Evolutionary conservation across 2,329 filamentous ascomycete genomes (phyloP), one percentile per base, ranked within the genome.

Genomic region (Trichoderma atroviride): DNA sequence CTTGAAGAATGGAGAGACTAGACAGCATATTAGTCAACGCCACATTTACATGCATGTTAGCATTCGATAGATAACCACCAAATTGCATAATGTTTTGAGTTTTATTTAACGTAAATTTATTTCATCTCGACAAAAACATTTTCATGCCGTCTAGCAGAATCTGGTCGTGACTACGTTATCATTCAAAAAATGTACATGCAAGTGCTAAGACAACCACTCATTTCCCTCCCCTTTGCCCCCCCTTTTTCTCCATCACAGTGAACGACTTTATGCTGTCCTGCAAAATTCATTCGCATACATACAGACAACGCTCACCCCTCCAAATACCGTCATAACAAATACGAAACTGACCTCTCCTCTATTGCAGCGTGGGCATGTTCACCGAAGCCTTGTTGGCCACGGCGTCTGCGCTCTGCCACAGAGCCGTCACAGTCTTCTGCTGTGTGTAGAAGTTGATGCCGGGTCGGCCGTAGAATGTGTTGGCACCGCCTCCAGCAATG

Each of bases 371-470:
- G n/a, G 95, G 95, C 95, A 98, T 98, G 71, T 92, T 87, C 13
- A 96, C 93, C 76, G 90, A 89, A 19, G 94, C 94, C 87, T 94
- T 95, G 74, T 90, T 92, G 68, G 89, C 90, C 60, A 96, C 87
- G 0, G 93, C 94, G 82, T 97, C 94, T 76, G 94, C 89, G 71
- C 87, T 89, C 77, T 89, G 89, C 96, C 96, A 99, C 79, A 96
- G 83, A 74, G 93, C 91, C 65, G 96, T 99, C 60, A 99, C 96
- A 3, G 96, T 99, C 92, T 99, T 98, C 78, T 92, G 88, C 83
- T 98, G 96, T 3, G 96, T 99, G 82, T 97, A 98, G 79, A 99
- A 99, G 78, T 92, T 90, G 78, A 99, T 82, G 29, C 95, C 96
- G 0, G 94, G 93, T 81, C 92, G 92, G 74, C 96, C 96, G 82